Evolutionary conservation across 2,329 filamentous ascomycete species (phyloP).

Genomic region (Fragosphaeria purpurea): DNA sequence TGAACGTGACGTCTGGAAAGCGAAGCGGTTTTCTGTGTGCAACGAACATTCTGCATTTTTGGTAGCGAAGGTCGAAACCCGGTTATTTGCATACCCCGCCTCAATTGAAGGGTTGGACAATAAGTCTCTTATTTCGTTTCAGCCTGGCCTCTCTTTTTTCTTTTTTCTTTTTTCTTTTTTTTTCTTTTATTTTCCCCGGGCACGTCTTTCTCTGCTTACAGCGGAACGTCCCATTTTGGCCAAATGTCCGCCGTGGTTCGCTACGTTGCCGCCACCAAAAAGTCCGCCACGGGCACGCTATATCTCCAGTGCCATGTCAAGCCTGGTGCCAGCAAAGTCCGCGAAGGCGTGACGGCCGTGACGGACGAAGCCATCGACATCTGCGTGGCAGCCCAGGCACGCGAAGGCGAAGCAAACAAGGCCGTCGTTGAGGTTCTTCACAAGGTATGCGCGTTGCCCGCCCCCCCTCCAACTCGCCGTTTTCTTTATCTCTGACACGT

Average conservation of each 20-base stretch:
- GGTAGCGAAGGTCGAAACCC: not conserved
- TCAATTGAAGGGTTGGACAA: not conserved
- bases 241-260: slow-evolving; percentile 22
- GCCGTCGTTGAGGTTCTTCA: slow-evolving; percentile 55
- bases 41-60: not conserved
- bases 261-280: slow-evolving; percentile 39
- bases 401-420: slow-evolving; percentile 59
- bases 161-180: no score
- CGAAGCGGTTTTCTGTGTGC: no score
- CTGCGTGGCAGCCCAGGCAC: slow-evolving; percentile 54
- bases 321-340: slow-evolving; percentile 50
- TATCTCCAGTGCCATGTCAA: slow-evolving; percentile 59
- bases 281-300: slow-evolving; percentile 35
- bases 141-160: no score
- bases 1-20: slow-evolving; percentile 19
- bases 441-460: slow-evolving; percentile 29
- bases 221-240: no score
- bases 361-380: slow-evolving; percentile 49
- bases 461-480: no score
- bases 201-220: no score
- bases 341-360: slow-evolving; percentile 50
- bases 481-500: not conserved
- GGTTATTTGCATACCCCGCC: slow-evolving; percentile 11
- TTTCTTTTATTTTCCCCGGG: no score
- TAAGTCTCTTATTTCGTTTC: no score